Evolutionary conservation across 768 basidiomycete species (phyloP).

Genomic region (Termitomyces titanicus): DNA sequence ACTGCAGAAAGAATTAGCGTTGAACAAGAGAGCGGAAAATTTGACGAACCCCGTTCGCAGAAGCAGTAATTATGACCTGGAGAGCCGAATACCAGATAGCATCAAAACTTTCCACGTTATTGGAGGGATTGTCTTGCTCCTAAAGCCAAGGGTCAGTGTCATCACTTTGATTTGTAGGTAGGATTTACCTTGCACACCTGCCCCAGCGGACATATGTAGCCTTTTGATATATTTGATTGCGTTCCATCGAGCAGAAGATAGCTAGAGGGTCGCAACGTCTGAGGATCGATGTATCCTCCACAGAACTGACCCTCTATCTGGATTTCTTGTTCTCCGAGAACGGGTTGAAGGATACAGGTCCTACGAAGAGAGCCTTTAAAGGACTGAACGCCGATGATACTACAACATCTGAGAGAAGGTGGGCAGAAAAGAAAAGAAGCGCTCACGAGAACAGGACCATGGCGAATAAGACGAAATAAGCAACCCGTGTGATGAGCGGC

Average conservation of each 20-base stretch:
- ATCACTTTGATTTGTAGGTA: not conserved
- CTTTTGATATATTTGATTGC: constrained; percentile 46
- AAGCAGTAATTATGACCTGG: constrained; percentile 83
- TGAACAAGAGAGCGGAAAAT: not conserved
- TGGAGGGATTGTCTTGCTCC: constrained; percentile 65
- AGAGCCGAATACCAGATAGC: constrained; percentile 78
- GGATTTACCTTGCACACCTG: constrained; percentile 69
- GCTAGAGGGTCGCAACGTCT: constrained; percentile 42
- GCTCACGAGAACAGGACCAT: constrained; percentile 82
- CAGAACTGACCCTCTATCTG: constrained; percentile 57
- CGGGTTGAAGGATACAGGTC: constrained; percentile 53
- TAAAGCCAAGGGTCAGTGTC: constrained; percentile 19
- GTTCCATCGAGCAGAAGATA: constrained; percentile 28
- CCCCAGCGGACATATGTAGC: constrained; percentile 86
- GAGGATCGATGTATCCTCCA: constrained; percentile 75
- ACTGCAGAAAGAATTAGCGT: constrained; percentile 35
- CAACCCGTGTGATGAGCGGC: constrained; percentile 85
- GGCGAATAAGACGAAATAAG: constrained; percentile 90
- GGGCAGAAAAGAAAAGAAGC: constrained; percentile 10
- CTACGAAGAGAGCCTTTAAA: constrained; percentile 84
- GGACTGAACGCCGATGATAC: constrained; percentile 91
- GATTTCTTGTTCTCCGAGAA: constrained; percentile 48
- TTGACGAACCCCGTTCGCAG: constrained; percentile 66
- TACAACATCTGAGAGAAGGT: constrained; percentile 19
- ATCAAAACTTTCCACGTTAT: constrained; percentile 78